Conservation (phyloP, 768 basidiomycete genomes). For the Termitomyces sp. region DNA sequence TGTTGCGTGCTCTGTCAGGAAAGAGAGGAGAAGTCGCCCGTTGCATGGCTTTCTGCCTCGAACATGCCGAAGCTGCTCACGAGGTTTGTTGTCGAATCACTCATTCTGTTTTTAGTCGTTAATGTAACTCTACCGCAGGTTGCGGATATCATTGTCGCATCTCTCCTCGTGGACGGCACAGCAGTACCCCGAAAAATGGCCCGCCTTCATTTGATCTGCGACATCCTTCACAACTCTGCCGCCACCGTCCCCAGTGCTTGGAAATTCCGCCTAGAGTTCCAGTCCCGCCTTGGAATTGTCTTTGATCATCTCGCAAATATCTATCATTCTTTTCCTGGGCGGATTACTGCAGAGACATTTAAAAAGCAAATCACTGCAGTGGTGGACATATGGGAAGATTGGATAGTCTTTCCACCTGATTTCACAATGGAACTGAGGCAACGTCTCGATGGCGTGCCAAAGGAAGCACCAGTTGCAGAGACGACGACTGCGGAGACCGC, state of each 20-base stretch:
- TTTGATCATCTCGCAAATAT: conserved; percentile 95
- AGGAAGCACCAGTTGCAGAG: conserved; percentile 21
- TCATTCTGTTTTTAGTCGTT: background rate
- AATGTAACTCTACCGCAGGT: conserved; percentile 44
- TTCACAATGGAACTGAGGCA: conserved; percentile 69
- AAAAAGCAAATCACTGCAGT: conserved; percentile 87
- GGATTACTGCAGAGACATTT: conserved; percentile 95
- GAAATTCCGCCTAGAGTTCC: conserved; percentile 96
- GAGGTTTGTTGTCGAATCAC: conserved; percentile 50
- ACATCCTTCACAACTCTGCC: conserved; percentile 96
- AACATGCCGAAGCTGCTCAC: conserved; percentile 92
- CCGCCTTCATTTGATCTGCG: conserved; percentile 91
- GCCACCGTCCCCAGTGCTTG: conserved; percentile 93
- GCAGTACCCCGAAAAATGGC: conserved; percentile 97
- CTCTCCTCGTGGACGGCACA: conserved; percentile 85
- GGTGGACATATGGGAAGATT: conserved; percentile 96
- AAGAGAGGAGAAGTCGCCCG: conserved; percentile 87
- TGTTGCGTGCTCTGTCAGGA: conserved; percentile 83
- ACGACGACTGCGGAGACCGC: conserved; percentile 22
- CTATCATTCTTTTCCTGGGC: conserved; percentile 92
- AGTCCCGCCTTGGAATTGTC: conserved; percentile 83
- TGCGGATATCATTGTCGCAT: conserved; percentile 84
- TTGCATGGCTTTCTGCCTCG: conserved; percentile 96
- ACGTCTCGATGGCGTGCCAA: conserved; percentile 61
- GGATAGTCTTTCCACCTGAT: conserved; percentile 93